phyloP scores from a whole-genome alignment of 2,329 filamentous ascomycete genomes.

The Botrytis medusae region DNA sequence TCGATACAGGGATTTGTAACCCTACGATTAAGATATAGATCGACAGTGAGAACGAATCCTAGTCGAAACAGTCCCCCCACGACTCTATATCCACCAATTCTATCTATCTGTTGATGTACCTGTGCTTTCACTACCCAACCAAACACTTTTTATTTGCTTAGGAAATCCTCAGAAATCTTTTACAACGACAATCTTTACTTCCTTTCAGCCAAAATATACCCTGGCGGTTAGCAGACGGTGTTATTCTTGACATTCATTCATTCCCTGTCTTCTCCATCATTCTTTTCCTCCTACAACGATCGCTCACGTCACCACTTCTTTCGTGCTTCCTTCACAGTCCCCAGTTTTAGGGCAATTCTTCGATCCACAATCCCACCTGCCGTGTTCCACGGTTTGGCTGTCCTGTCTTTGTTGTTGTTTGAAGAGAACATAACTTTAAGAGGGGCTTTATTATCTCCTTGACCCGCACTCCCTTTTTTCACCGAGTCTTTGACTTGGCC shows the following conservation, averaged over 20 bases:
- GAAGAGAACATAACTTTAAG: constrained; percentile 13
- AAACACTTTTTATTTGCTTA: neutral
- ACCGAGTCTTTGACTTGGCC: constrained; percentile 13
- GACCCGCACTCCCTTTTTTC: constrained; percentile 17
- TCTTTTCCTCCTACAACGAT: neutral
- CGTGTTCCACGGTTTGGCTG: constrained; percentile 11
- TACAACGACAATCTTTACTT: neutral
- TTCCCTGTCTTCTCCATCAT: neutral
- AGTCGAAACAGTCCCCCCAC: constrained; percentile 15
- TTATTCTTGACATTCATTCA: neutral
- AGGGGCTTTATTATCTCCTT: constrained; percentile 8
- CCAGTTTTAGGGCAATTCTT: constrained; percentile 17
- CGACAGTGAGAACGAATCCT: constrained; percentile 14
- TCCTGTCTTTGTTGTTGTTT: constrained; percentile 6
- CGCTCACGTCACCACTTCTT: constrained; percentile 19
- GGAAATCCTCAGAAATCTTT: neutral
- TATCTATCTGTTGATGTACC: neutral
- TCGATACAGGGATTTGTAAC: constrained; percentile 6
- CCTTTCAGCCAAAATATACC: constrained; percentile 6
- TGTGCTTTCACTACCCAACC: neutral
- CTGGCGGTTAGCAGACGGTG: neutral
- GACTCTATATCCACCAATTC: constrained; percentile 6
- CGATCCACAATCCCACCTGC: constrained; percentile 16
- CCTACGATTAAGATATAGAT: constrained; percentile 17
- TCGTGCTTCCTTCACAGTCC: constrained; percentile 1